phyloP scores from a whole-genome alignment of 495 filamentous ascomycete genomes.

The Podospora tetraspora region DNA sequence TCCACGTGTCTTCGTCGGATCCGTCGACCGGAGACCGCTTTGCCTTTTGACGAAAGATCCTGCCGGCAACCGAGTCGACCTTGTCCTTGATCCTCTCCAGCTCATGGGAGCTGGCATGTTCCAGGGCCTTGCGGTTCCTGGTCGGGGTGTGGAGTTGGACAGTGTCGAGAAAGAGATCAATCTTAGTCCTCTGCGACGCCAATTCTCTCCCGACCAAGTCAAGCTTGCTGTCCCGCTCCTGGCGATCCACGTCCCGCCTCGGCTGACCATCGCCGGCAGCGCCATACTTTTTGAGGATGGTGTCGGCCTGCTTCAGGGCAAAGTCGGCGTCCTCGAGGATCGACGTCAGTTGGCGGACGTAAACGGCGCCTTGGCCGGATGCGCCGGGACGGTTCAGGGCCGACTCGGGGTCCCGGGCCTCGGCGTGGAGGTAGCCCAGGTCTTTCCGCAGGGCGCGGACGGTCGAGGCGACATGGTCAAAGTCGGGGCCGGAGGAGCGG shows the following conservation, averaged over 20 bases:
- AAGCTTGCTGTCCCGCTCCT: constrained; percentile 30
- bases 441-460: constrained; percentile 44
- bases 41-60: constrained; percentile 36
- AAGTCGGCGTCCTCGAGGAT: constrained; percentile 48
- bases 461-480: constrained; percentile 31
- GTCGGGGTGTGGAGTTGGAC: constrained; percentile 40
- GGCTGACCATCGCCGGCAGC: background rate
- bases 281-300: constrained; percentile 39
- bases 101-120: constrained; percentile 22
- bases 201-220: constrained; percentile 35
- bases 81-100: constrained; percentile 45
- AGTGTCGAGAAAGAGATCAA: constrained; percentile 44
- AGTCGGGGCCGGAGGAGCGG: constrained; percentile 35
- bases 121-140: constrained; percentile 25
- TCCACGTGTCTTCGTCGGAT: constrained; percentile 47
- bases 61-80: constrained; percentile 46
- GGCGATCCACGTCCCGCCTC: constrained; percentile 25
- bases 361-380: constrained; percentile 26
- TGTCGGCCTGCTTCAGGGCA: constrained; percentile 43
- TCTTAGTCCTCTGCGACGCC: constrained; percentile 36
- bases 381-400: constrained; percentile 34
- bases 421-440: constrained; percentile 45
- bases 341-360: constrained; percentile 37
- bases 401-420: constrained; percentile 46
- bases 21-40: constrained; percentile 29